Evolutionary conservation across 768 basidiomycete species (phyloP), one percentile per base, ranked within the genome.

Genomic region (Termitomyces bulborhizus): DNA sequence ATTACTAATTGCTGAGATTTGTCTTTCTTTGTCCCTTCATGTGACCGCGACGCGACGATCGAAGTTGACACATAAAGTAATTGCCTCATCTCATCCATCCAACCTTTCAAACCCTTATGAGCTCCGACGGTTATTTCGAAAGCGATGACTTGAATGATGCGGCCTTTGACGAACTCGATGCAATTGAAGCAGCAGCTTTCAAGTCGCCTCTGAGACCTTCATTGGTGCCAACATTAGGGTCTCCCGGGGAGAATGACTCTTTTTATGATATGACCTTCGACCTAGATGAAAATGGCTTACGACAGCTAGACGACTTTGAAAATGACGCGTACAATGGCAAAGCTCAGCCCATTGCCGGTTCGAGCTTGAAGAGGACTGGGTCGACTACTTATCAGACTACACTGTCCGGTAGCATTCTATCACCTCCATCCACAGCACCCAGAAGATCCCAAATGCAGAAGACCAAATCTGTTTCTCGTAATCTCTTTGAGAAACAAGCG

Each of bases 101-200:
- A 8, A 45, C 27, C 39, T 46, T 39, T n/a, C 39, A 16, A 4
- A 34, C 29, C 40, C 29, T 59, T 62, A 89, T 91, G 88, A 87
- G 83, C 73, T 89, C 86, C 36, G 88, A 89, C 71, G 84, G 77
- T 41, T 89, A 84, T 64, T 91, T 87, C 65, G 80, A 81, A 58
- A 83, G 83, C 57, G 85, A 86, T 31, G 78, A 74, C 49, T 63
- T 86, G 39, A 79, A 90, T 68, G 78, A 78, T 43, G 79, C 76
- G 36, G 76, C 80, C 3, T 63, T 90, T 6, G 69, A 77, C 37
- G 76, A 86, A 63, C 75, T 92, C 24, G 85, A 88, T 63, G 77
- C 81, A 18, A 84, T 93, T 44, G 88, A 92, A 70, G 83, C 86
- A 80, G 54, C 67, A 64, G 31, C 65, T 65, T n/a, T 61, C 49